Evolutionary conservation across 2,329 filamentous ascomycete genomes (phyloP).

Genomic region (Pyricularia pennisetigena): DNA sequence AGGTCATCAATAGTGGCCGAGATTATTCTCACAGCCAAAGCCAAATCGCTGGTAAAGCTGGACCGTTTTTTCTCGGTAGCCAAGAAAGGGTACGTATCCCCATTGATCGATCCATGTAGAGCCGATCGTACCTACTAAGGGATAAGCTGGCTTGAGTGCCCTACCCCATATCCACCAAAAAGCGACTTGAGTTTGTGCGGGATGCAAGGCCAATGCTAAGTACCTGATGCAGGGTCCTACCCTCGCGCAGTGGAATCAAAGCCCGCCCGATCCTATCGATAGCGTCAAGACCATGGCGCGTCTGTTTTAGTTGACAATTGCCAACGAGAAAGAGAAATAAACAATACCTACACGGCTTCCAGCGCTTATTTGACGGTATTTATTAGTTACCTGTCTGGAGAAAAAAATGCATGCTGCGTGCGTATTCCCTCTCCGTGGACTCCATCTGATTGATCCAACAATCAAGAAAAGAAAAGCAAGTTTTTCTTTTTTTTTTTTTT

Average conservation of each 20-base stretch:
- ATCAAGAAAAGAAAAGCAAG: background rate
- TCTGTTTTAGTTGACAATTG: background rate
- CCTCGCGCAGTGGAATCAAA: background rate
- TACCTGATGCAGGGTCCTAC: conserved; percentile 1
- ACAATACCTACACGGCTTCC: too few species aligned
- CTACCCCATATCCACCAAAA: background rate
- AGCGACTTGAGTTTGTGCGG: background rate
- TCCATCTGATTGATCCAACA: background rate
- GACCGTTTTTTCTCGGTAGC: background rate
- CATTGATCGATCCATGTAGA: background rate
- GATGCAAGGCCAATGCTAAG: background rate
- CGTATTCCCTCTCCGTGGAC: too few species aligned
- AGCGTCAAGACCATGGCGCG: background rate
- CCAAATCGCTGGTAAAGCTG: background rate
- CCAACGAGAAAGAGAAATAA: background rate
- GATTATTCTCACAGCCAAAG: background rate
- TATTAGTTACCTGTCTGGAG: too few species aligned
- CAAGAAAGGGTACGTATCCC: background rate
- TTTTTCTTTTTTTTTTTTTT: too few species aligned
- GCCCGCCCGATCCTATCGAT: background rate
- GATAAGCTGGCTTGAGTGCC: background rate
- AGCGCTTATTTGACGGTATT: background rate
- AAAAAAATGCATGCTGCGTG: background rate
- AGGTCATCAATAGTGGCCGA: background rate
- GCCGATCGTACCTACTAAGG: background rate